Conservation (phyloP, 2,329 filamentous ascomycete genomes). For the Graphilbum sp. region DNA sequence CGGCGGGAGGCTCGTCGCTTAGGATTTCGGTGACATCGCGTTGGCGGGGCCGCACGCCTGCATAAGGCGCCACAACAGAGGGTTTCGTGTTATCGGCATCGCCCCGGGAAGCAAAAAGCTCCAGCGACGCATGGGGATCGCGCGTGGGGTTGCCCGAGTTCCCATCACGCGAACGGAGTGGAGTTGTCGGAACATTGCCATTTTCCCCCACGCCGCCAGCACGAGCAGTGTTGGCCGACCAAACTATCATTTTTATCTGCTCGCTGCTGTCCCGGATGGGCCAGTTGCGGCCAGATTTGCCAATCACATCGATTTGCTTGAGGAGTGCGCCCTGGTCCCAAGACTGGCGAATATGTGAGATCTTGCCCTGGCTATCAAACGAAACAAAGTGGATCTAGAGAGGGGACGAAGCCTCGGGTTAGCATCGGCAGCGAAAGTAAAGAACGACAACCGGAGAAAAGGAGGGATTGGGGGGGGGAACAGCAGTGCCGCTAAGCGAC, state of each 20-base stretch:
- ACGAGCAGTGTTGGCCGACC: slow-evolving; percentile 41
- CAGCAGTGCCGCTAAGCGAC: too few relatives aligned
- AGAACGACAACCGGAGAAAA: neutral
- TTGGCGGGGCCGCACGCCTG: slow-evolving; percentile 42
- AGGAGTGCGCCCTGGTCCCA: slow-evolving; percentile 93
- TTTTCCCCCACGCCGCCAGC: slow-evolving; percentile 14
- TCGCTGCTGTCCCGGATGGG: slow-evolving; percentile 79
- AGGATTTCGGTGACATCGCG: slow-evolving; percentile 60
- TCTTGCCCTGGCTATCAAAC: slow-evolving; percentile 63
- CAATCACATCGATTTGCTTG: slow-evolving; percentile 88
- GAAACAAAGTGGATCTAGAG: slow-evolving; percentile 69
- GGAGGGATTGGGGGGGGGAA: neutral
- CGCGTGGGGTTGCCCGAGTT: slow-evolving; percentile 38
- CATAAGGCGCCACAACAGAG: slow-evolving; percentile 44
- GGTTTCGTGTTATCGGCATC: slow-evolving; percentile 26
- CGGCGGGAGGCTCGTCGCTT: slow-evolving; percentile 29
- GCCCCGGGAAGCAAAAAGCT: slow-evolving; percentile 55
- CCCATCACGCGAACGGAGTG: slow-evolving; percentile 30
- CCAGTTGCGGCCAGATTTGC: slow-evolving; percentile 81
- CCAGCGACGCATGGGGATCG: slow-evolving; percentile 54
- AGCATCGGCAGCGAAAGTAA: slow-evolving; percentile 3
- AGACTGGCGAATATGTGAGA: slow-evolving; percentile 71
- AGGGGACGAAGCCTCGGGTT: neutral
- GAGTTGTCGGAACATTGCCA: slow-evolving; percentile 14
- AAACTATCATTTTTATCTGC: slow-evolving; percentile 60